Conservation (phyloP, 1,284 basidiomycete species). For the Ganoderma sinense region DNA sequence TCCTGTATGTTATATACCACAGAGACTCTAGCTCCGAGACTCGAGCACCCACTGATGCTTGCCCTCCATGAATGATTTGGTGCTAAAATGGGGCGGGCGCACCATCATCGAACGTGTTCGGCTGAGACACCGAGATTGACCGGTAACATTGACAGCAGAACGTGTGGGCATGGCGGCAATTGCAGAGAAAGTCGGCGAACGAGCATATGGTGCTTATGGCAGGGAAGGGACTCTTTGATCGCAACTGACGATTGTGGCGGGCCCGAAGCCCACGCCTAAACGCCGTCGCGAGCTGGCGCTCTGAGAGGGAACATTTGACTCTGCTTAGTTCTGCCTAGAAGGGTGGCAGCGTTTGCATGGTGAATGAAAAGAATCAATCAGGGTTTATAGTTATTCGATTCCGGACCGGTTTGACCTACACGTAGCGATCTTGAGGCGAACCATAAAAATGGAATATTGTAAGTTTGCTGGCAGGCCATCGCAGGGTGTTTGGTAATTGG, state of each 20-base stretch:
- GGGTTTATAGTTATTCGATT: too few species aligned
- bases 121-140: not conserved
- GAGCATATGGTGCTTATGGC: not conserved
- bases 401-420: not conserved
- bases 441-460: not conserved
- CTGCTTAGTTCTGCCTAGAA: not conserved
- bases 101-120: not conserved
- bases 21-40: not conserved
- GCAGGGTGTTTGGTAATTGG: not conserved
- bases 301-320: not conserved
- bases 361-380: not conserved
- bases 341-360: not conserved
- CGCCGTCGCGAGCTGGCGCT: not conserved
- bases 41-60: not conserved
- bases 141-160: not conserved
- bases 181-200: not conserved
- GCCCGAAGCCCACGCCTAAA: not conserved
- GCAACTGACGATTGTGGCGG: not conserved
- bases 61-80: not conserved
- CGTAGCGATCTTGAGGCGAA: not conserved
- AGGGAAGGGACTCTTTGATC: not conserved
- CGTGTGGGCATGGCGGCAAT: not conserved
- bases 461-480: not conserved
- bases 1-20: not conserved
- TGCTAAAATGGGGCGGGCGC: not conserved